Evolutionary conservation across 495 filamentous ascomycete species (phyloP).

Genomic region (Hapsidospora chrysogenum): DNA sequence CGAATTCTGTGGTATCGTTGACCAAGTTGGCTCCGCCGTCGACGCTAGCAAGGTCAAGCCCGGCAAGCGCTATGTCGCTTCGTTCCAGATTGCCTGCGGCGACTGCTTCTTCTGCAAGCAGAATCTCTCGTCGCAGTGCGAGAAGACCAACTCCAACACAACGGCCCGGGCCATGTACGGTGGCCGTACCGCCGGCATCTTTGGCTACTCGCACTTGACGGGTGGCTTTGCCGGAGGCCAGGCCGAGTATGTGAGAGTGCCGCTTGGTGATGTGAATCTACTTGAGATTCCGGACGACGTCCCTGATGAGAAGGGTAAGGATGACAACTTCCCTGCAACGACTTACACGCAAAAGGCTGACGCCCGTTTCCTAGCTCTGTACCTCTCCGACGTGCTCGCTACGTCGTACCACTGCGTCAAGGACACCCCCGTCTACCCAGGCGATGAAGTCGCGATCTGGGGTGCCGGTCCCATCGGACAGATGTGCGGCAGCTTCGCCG

Average conservation of each 20-base stretch:
- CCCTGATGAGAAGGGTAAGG: conserved; percentile 68
- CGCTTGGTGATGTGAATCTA: conserved; percentile 68
- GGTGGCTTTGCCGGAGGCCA: conserved; percentile 85
- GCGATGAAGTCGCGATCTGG: conserved; percentile 72
- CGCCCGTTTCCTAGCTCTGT: conserved; percentile 30
- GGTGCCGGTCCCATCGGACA: conserved; percentile 66
- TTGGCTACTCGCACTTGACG: conserved; percentile 61
- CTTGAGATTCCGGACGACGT: conserved; percentile 65
- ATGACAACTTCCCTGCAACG: conserved; percentile 4
- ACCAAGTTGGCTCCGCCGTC: conserved; percentile 15
- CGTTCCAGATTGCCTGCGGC: conserved; percentile 46
- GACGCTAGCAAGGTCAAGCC: conserved; percentile 1
- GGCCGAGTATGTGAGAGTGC: conserved; percentile 75
- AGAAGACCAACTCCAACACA: conserved; percentile 57
- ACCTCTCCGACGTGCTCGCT: conserved; percentile 60
- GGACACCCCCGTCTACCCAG: conserved; percentile 65
- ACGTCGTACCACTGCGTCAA: conserved; percentile 74
- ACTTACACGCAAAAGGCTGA: not conserved
- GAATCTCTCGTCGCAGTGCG: conserved; percentile 61
- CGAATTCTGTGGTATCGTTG: conserved; percentile 25
- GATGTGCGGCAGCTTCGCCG: conserved; percentile 58
- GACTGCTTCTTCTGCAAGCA: conserved; percentile 63
- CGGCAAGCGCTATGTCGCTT: not conserved
- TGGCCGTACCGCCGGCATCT: conserved; percentile 53
- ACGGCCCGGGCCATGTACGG: conserved; percentile 59